phyloP scores from a whole-genome alignment of 2,329 filamentous ascomycete species.

The Capronia epimyces region DNA sequence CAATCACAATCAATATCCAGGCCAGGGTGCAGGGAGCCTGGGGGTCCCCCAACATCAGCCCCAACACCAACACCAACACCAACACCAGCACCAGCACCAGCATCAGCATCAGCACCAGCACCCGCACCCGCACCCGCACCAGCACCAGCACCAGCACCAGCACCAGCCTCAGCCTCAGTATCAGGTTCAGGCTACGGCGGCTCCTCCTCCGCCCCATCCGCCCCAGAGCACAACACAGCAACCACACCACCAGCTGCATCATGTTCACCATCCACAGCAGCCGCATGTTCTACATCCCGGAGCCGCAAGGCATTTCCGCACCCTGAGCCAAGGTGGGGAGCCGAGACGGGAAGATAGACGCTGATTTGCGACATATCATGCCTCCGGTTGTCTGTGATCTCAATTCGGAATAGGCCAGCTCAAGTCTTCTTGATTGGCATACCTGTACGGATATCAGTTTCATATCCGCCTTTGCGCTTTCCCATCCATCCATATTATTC shows the following conservation, averaged over 20 bases:
- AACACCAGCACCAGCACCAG: conserved; percentile 8
- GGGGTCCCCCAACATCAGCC: conserved; percentile 11
- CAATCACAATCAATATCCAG: conserved; percentile 8
- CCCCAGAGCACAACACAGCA: not conserved
- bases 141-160: conserved; percentile 2
- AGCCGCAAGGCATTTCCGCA: conserved; percentile 13
- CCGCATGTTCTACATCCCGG: conserved; percentile 16
- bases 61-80: conserved; percentile 8
- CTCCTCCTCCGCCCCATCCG: not conserved
- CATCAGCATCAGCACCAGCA: conserved; percentile 10
- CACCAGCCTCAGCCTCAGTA: not conserved
- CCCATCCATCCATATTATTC: no score
- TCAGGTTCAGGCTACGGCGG: not conserved
- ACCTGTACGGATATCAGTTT: no score
- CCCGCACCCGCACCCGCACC: conserved; percentile 1
- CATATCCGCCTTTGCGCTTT: no score
- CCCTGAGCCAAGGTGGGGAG: conserved; percentile 18
- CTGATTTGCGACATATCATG: conserved; percentile 1
- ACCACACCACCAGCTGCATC: conserved; percentile 1
- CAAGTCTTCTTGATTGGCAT: not conserved
- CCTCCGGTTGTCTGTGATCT: not conserved
- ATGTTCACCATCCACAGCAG: conserved; percentile 6
- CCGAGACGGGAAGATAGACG: conserved; percentile 20
- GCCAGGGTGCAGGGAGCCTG: conserved; percentile 7
- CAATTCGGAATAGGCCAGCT: not conserved